Evolutionary conservation across 2,329 filamentous ascomycete species (phyloP).

Genomic region (Colletotrichum nymphaeae): DNA sequence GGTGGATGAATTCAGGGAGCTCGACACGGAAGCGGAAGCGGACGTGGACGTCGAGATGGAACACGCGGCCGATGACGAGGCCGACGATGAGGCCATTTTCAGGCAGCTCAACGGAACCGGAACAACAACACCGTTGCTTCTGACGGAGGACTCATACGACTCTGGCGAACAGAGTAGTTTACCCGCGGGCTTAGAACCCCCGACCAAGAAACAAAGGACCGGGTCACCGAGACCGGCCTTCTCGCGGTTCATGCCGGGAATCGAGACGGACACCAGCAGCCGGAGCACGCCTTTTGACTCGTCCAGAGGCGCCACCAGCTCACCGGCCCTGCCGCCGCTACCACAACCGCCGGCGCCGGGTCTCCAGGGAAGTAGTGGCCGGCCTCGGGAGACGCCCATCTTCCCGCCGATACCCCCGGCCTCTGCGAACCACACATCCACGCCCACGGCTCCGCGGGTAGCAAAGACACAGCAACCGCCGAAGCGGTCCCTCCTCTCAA

Average conservation of each 20-base stretch:
- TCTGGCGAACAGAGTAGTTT: not conserved
- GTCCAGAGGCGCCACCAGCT: slow-evolving; percentile 24
- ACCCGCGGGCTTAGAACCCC: not conserved
- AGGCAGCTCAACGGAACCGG: slow-evolving; percentile 23
- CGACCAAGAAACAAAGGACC: slow-evolving; percentile 26
- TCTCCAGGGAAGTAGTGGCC: not conserved
- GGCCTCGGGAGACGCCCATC: not conserved
- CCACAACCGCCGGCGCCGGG: not conserved
- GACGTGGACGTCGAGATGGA: slow-evolving; percentile 40
- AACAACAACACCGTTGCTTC: not conserved
- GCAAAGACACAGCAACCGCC: not conserved
- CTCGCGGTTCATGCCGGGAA: not conserved
- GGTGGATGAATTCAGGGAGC: slow-evolving; percentile 42
- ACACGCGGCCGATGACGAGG: slow-evolving; percentile 41
- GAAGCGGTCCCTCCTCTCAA: slow-evolving; percentile 17
- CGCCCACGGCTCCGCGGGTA: not conserved
- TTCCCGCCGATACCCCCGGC: slow-evolving; percentile 16
- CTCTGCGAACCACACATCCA: not conserved
- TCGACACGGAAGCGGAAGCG: slow-evolving; percentile 38
- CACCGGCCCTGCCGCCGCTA: slow-evolving; percentile 17
- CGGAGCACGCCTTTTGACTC: slow-evolving; percentile 17
- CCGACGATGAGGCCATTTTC: slow-evolving; percentile 37
- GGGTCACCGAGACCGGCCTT: slow-evolving; percentile 1
- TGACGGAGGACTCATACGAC: slow-evolving; percentile 8
- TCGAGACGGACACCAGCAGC: slow-evolving; percentile 24